These are phyloP conservation scores for Candida verbasci DNA, from an alignment of 805 yeast species.

Conservation along the genomic window DNA sequence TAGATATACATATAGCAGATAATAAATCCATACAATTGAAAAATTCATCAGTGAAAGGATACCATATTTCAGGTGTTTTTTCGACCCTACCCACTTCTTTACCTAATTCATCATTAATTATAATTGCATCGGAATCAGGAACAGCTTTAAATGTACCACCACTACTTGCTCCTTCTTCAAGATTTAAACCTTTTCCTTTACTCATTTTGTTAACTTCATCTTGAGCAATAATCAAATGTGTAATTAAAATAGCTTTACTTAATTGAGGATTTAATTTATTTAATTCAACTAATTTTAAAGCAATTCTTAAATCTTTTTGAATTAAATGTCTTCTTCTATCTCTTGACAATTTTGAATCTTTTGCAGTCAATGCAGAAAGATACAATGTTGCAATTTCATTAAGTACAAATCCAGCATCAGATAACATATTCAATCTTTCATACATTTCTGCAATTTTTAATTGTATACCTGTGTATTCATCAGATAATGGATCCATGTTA, in stretches of 20 bases:
- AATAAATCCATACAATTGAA: constrained; percentile 74
- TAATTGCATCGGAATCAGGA: constrained; percentile 14
- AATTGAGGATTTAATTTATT: constrained; percentile 43
- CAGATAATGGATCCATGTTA: constrained; percentile 54
- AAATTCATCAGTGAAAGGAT: constrained; percentile 71
- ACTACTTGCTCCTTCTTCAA: background rate
- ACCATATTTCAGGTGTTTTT: constrained; percentile 54
- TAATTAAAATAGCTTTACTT: constrained; percentile 53
- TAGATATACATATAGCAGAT: constrained; percentile 63
- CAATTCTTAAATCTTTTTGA: constrained; percentile 66
- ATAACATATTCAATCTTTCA: constrained; percentile 57
- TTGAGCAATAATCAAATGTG: constrained; percentile 64
- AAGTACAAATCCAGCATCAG: constrained; percentile 66
- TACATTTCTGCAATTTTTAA: constrained; percentile 84
- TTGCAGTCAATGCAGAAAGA: constrained; percentile 45
- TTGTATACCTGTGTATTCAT: constrained; percentile 88
- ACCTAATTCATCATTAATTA: constrained; percentile 9
- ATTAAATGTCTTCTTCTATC: constrained; percentile 52
- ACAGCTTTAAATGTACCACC: constrained; percentile 12
- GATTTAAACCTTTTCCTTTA: background rate
- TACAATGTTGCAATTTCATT: constrained; percentile 60
- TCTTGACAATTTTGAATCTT: constrained; percentile 17
- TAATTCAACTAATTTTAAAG: constrained; percentile 62
- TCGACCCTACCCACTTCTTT: constrained; percentile 17
- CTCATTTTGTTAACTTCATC: constrained; percentile 44